These are phyloP conservation scores for Fusarium sp. DNA, from an alignment of 2,329 filamentous ascomycete genomes.

Conservation along the genomic window DNA sequence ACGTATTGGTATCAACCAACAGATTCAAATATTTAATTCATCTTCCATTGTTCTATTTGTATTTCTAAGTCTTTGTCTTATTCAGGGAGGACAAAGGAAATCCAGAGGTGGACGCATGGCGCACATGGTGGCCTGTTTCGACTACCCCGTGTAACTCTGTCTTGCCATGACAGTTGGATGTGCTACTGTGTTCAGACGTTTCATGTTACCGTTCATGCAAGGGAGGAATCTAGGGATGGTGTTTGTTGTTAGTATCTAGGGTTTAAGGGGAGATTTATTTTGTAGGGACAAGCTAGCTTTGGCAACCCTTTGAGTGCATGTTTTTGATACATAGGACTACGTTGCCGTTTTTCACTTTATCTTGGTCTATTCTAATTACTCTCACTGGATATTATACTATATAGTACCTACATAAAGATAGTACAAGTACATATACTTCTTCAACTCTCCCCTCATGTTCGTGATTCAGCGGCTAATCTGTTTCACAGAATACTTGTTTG, in stretches of 20 bases:
- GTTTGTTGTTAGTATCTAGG: background rate
- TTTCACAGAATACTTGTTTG: slow-evolving; percentile 14
- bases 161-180: slow-evolving; percentile 24
- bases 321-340: background rate
- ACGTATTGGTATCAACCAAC: background rate
- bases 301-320: background rate
- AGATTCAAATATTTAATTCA: background rate
- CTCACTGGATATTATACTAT: background rate
- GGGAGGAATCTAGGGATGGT: background rate
- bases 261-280: background rate
- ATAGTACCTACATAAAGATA: background rate
- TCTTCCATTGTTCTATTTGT: background rate
- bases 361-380: too few species aligned
- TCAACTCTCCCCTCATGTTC: background rate
- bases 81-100: background rate
- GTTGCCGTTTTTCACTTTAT: too few species aligned
- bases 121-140: slow-evolving; percentile 3
- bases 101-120: slow-evolving; percentile 9
- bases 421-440: background rate
- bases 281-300: background rate
- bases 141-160: slow-evolving; percentile 22
- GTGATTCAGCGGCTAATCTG: slow-evolving; percentile 9
- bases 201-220: slow-evolving; percentile 22
- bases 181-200: slow-evolving; percentile 28
- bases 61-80: background rate